Conservation (phyloP, 169 alveolate genomes). For the Pseudocohnilembus persalinus region DNA sequence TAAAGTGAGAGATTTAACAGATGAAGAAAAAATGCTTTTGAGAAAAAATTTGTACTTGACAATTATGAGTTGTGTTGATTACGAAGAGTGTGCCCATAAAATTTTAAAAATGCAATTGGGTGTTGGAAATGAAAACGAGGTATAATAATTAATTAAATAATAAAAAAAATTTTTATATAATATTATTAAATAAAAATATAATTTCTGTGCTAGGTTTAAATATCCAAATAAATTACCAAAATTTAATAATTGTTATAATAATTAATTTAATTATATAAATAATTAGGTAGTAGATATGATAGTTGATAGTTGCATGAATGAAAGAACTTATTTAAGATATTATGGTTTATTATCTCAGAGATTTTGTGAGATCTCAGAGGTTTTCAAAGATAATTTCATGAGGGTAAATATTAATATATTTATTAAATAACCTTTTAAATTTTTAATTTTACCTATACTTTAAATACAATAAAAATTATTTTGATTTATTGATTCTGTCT, state of each 20-base stretch:
- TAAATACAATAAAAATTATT: too few species aligned
- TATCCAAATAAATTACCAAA: too few species aligned
- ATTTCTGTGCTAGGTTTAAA: too few species aligned
- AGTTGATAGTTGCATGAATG: conserved; percentile 98
- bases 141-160: too few species aligned
- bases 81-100: conserved; percentile 98
- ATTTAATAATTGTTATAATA: too few species aligned
- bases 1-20: conserved; percentile 90
- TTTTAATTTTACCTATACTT: too few species aligned
- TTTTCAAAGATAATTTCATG: conserved; percentile 91
- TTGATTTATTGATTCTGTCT: too few species aligned
- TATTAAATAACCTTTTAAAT: neutral
- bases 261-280: neutral
- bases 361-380: conserved; percentile 91
- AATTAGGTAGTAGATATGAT: conserved; percentile 92
- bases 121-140: conserved; percentile 89
- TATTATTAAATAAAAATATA: too few species aligned
- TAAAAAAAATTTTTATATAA: too few species aligned
- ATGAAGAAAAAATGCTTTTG: conserved; percentile 93
- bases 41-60: conserved; percentile 95
- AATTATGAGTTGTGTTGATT: conserved; percentile 96
- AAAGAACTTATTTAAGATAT: conserved; percentile 96
- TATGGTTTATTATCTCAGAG: conserved; percentile 96
- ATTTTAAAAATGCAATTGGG: conserved; percentile 93
- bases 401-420: conserved; percentile 37